phyloP scores from a whole-genome alignment of 192 early-diverging fungal species.

The Coemansia interrupta region DNA sequence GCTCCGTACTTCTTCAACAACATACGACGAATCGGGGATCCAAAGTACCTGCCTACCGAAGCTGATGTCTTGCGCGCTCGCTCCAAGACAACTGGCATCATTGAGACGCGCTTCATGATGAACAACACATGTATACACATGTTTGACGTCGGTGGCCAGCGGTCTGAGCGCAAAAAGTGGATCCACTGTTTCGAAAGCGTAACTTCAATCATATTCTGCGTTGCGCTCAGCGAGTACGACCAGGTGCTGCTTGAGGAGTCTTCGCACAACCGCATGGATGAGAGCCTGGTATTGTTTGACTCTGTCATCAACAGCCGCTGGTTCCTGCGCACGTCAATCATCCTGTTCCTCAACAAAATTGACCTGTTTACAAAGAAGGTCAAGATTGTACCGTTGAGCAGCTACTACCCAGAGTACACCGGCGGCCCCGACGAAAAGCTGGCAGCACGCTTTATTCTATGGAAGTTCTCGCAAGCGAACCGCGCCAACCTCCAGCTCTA shows the following conservation, averaged over 20 bases:
- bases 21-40: constrained; percentile 76
- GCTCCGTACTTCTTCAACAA: constrained; percentile 92
- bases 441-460: constrained; percentile 83
- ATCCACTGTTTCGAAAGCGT: constrained; percentile 98
- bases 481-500: constrained; percentile 78
- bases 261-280: constrained; percentile 84
- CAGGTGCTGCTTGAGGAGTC: constrained; percentile 86
- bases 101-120: constrained; percentile 91
- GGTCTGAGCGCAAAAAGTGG: constrained; percentile 98
- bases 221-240: constrained; percentile 90
- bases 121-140: constrained; percentile 87
- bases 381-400: constrained; percentile 67
- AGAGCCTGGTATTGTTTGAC: constrained; percentile 86
- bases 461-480: constrained; percentile 84
- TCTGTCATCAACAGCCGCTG: constrained; percentile 89
- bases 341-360: constrained; percentile 92
- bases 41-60: constrained; percentile 86
- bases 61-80: constrained; percentile 95
- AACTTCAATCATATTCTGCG: constrained; percentile 94
- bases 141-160: constrained; percentile 98
- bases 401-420: constrained; percentile 86
- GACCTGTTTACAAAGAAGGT: constrained; percentile 85
- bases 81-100: constrained; percentile 96
- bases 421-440: constrained; percentile 74
- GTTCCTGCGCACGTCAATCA: constrained; percentile 88